Percentiles rank a stretch among this genome's conserved stretches.
These are phyloP conservation scores for Dipodascus albidus DNA, from an alignment of 805 yeast genomes.

Conservation along the genomic window DNA sequence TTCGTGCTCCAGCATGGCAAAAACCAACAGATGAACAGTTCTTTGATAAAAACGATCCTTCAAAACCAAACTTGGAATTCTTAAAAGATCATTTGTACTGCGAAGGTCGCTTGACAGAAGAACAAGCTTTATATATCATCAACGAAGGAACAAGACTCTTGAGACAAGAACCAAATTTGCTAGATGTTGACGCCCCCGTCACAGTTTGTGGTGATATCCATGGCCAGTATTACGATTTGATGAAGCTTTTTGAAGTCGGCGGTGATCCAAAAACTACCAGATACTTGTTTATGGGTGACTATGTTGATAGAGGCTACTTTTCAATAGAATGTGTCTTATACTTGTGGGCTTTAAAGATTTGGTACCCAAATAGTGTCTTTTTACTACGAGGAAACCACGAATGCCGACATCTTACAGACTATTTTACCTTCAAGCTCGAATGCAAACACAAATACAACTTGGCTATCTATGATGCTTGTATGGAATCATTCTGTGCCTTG, in stretches of 20 bases:
- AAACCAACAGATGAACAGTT: conserved; percentile 60
- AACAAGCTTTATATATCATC: conserved; percentile 61
- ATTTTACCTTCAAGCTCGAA: conserved; percentile 86
- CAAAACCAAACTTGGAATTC: conserved; percentile 58
- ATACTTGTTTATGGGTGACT: conserved; percentile 83
- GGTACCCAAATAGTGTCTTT: conserved; percentile 62
- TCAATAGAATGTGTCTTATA: conserved; percentile 64
- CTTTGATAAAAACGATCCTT: conserved; percentile 39
- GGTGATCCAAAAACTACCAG: conserved; percentile 73
- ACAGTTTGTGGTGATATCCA: conserved; percentile 97
- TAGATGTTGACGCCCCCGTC: conserved; percentile 81
- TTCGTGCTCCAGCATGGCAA: conserved; percentile 54
- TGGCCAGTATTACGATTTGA: conserved; percentile 84
- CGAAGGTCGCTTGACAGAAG: conserved; percentile 70
- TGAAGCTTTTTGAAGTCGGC: conserved; percentile 87
- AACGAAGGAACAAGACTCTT: conserved; percentile 52
- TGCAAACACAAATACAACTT: conserved; percentile 73
- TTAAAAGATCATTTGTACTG: conserved; percentile 59
- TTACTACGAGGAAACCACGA: conserved; percentile 92
- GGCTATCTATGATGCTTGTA: conserved; percentile 57
- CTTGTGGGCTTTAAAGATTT: conserved; percentile 67
- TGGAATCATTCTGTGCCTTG: conserved; percentile 70
- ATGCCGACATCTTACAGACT: conserved; percentile 83
- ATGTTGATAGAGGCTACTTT: conserved; percentile 89
- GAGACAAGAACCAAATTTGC: conserved; percentile 62